Percentiles rank a stretch among this genome's conserved stretches.
Evolutionary conservation across 2,329 filamentous ascomycete genomes (phyloP).

Genomic region (Sporothrix mexicana): DNA sequence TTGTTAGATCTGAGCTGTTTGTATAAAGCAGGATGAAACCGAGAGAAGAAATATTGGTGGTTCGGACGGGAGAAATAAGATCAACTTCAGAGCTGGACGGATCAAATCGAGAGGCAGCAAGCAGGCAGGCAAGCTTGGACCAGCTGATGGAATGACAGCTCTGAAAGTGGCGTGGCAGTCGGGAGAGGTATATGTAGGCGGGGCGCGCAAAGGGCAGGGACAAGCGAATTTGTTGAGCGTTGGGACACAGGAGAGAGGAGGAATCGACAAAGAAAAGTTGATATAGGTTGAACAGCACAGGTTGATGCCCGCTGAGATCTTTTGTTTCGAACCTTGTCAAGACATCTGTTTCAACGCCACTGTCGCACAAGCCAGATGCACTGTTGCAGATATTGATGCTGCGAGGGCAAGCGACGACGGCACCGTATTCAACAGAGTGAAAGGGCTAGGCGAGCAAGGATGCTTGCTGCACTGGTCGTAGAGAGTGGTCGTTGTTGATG

Average conservation of each 20-base stretch:
- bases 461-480: neutral
- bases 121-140: constrained; percentile 3
- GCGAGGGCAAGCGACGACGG: neutral
- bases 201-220: neutral
- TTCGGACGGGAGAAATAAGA: no score
- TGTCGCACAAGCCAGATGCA: constrained; percentile 29
- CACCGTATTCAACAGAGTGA: neutral
- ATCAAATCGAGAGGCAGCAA: neutral
- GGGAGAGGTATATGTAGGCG: constrained; percentile 22
- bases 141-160: constrained; percentile 31
- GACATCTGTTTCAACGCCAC: constrained; percentile 27
- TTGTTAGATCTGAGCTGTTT: neutral
- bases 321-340: constrained; percentile 8
- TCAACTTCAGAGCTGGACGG: neutral
- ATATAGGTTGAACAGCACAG: neutral
- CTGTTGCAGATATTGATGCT: neutral
- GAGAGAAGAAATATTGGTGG: neutral
- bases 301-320: neutral
- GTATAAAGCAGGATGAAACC: neutral
- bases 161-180: constrained; percentile 31
- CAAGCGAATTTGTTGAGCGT: neutral
- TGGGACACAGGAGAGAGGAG: neutral
- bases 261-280: neutral
- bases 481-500: neutral
- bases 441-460: neutral